Evolutionary conservation across 805 yeast species (phyloP).

Genomic region (Komagataella phaffii): DNA sequence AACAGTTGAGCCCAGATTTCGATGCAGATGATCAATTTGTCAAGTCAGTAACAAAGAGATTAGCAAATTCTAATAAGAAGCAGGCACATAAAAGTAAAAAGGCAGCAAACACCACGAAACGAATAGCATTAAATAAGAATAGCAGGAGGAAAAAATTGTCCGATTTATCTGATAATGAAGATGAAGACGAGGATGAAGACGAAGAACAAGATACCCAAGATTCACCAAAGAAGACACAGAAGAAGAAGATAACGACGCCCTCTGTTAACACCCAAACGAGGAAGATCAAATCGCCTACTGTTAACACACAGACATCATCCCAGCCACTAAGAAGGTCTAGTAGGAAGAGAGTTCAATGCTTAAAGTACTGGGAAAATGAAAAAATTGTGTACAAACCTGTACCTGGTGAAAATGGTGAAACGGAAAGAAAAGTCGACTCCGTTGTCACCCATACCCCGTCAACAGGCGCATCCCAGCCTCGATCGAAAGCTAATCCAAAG

Average conservation of each 20-base stretch:
- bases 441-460: neutral
- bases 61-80: constrained; percentile 2
- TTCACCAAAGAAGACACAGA: constrained; percentile 7
- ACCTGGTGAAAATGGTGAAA: constrained; percentile 23
- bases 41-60: constrained; percentile 1
- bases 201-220: constrained; percentile 8
- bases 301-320: constrained; percentile 1
- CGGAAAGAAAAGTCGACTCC: neutral
- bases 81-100: neutral
- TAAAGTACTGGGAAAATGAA: constrained; percentile 82
- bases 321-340: constrained; percentile 41
- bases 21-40: constrained; percentile 3
- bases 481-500: constrained; percentile 3
- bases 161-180: constrained; percentile 1
- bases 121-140: constrained; percentile 18
- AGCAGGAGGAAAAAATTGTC: constrained; percentile 3
- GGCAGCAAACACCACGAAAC: constrained; percentile 16
- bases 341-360: constrained; percentile 53
- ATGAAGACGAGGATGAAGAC: constrained; percentile 5
- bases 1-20: constrained; percentile 7
- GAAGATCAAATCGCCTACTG: neutral
- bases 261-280: constrained; percentile 4
- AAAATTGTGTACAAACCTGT: constrained; percentile 39
- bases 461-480: neutral
- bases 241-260: constrained; percentile 5